Percentiles rank a stretch among this genome's conserved stretches.
phyloP scores from a whole-genome alignment of 352 stramenopile species.

The Globisporangium heterothallicum region DNA sequence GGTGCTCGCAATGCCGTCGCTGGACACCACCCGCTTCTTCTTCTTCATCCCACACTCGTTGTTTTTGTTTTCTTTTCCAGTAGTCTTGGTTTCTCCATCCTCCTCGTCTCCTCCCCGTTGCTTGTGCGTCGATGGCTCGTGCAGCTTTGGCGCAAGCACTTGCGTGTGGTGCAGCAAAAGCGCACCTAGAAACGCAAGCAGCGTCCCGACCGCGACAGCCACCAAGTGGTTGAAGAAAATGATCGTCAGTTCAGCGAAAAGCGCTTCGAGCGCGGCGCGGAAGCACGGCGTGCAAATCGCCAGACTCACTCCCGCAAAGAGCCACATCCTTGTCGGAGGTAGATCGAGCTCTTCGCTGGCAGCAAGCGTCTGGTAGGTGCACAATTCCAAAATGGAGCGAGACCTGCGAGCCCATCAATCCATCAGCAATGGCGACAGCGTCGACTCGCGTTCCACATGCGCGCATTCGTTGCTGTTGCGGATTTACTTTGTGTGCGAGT shows the following conservation, averaged over 20 bases:
- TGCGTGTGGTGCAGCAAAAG: constrained; percentile 20
- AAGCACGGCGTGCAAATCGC: constrained; percentile 50
- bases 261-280: constrained; percentile 43
- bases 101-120: constrained; percentile 4
- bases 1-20: background rate
- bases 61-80: constrained; percentile 1
- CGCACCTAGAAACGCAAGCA: constrained; percentile 13
- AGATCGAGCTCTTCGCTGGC: background rate
- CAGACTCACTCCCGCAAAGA: constrained; percentile 45
- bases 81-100: background rate
- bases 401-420: too few relatives aligned
- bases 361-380: constrained; percentile 1
- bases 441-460: too few relatives aligned
- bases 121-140: constrained; percentile 5
- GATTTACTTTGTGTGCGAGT: too few relatives aligned
- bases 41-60: background rate
- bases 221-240: constrained; percentile 57
- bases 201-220: constrained; percentile 27
- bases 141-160: constrained; percentile 7
- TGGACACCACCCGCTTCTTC: background rate
- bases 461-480: too few relatives aligned
- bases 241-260: constrained; percentile 61
- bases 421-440: too few relatives aligned
- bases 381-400: constrained; percentile 6
- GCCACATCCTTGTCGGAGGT: constrained; percentile 53